These are phyloP conservation scores for Leucosporidium creatinivorum DNA, from an alignment of 768 basidiomycete genomes.

Conservation along the genomic window DNA sequence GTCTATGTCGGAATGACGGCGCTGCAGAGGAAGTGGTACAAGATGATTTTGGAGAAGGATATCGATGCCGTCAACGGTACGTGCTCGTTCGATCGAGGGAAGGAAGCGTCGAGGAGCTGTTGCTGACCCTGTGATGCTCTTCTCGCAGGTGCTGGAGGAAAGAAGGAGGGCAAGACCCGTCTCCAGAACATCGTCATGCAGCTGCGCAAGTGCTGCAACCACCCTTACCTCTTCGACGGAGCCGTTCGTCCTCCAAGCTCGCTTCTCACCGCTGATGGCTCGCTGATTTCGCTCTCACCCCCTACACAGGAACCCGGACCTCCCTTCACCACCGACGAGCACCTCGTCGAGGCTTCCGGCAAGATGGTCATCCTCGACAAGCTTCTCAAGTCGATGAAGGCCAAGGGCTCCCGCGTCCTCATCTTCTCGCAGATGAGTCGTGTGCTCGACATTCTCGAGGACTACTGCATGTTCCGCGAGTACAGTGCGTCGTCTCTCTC, in stretches of 20 bases:
- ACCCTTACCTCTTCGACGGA: constrained; percentile 89
- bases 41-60: constrained; percentile 90
- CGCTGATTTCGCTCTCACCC: not conserved
- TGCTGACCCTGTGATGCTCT: not conserved
- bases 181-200: constrained; percentile 99
- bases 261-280: not conserved
- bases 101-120: not conserved
- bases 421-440: constrained; percentile 99
- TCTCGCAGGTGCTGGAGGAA: constrained; percentile 68
- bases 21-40: constrained; percentile 98
- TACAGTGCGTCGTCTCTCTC: constrained; percentile 57
- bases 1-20: constrained; percentile 94
- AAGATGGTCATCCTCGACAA: constrained; percentile 99
- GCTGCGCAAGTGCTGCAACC: constrained; percentile 59
- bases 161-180: constrained; percentile 97
- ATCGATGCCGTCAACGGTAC: constrained; percentile 94
- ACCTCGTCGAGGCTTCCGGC: constrained; percentile 84
- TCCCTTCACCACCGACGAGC: constrained; percentile 96
- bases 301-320: constrained; percentile 77
- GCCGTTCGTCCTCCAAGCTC: constrained; percentile 50
- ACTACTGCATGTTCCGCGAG: constrained; percentile 84
- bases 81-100: constrained; percentile 27
- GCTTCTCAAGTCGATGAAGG: constrained; percentile 75
- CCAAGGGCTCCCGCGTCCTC: constrained; percentile 85
- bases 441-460: constrained; percentile 94